These are phyloP conservation scores for Russula lepida DNA, from an alignment of 768 basidiomycete genomes.

Conservation along the genomic window DNA sequence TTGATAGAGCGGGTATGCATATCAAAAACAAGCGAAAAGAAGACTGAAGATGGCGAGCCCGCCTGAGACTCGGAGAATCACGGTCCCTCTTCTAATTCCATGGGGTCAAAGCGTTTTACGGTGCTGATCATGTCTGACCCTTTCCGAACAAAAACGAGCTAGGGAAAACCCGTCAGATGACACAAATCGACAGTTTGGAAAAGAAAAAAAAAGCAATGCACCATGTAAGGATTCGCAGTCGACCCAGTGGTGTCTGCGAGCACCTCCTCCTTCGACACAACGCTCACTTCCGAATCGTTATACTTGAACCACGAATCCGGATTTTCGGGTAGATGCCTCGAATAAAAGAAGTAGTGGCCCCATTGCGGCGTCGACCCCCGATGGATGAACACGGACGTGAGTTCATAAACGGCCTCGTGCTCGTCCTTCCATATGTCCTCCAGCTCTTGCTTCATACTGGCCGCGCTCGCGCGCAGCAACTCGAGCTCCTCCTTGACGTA, in stretches of 20 bases:
- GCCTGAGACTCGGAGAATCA: background rate
- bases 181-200: background rate
- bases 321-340: slow-evolving; percentile 70
- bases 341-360: slow-evolving; percentile 96
- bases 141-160: slow-evolving; percentile 82
- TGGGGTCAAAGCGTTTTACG: slow-evolving; percentile 52
- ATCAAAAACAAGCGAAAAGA: background rate
- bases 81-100: slow-evolving; percentile 25
- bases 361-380: slow-evolving; percentile 80
- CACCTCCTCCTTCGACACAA: slow-evolving; percentile 73
- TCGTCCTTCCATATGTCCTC: slow-evolving; percentile 71
- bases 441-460: slow-evolving; percentile 54
- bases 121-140: slow-evolving; percentile 74
- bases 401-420: slow-evolving; percentile 65
- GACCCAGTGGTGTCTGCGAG: slow-evolving; percentile 85
- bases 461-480: slow-evolving; percentile 40
- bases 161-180: background rate
- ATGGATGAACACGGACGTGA: slow-evolving; percentile 93
- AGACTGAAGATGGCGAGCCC: background rate
- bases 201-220: slow-evolving; percentile 31
- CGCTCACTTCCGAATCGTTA: slow-evolving; percentile 82
- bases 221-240: slow-evolving; percentile 85
- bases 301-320: slow-evolving; percentile 93
- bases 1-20: slow-evolving; percentile 8
- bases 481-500: slow-evolving; percentile 50